These are phyloP conservation scores for Zygoascus bituminiphila DNA, from an alignment of 805 yeast genomes.

Conservation along the genomic window DNA sequence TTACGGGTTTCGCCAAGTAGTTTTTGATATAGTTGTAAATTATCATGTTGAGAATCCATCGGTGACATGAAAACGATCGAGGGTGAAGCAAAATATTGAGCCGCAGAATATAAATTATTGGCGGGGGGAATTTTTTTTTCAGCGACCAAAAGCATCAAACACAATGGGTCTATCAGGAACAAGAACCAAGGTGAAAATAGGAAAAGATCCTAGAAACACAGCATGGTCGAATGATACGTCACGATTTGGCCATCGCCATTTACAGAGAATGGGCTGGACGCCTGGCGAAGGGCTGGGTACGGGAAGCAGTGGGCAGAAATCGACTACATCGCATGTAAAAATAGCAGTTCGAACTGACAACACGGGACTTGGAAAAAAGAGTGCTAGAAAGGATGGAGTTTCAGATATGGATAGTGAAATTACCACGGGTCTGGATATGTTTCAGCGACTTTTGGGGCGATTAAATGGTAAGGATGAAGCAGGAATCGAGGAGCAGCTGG, in stretches of 20 bases:
- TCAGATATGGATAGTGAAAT: conserved; percentile 60
- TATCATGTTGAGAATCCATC: not conserved
- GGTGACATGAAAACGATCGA: no score
- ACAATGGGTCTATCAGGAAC: conserved; percentile 45
- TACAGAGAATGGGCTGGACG: conserved; percentile 80
- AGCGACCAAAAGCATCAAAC: not conserved
- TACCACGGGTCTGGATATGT: conserved; percentile 85
- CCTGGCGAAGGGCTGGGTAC: conserved; percentile 87
- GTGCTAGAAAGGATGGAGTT: conserved; percentile 30
- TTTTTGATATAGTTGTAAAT: not conserved
- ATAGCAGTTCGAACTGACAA: conserved; percentile 76
- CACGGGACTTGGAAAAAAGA: conserved; percentile 80
- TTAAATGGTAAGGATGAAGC: conserved; percentile 77
- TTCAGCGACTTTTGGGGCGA: conserved; percentile 82
- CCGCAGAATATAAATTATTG: not conserved
- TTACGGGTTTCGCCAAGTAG: not conserved
- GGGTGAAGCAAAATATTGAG: no score
- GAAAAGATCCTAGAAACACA: conserved; percentile 88
- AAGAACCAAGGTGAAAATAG: conserved; percentile 74
- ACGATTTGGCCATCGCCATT: conserved; percentile 81
- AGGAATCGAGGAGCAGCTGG: conserved; percentile 39
- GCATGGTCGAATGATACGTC: conserved; percentile 71
- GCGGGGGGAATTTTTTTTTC: not conserved
- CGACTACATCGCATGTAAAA: conserved; percentile 74
- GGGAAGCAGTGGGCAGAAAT: conserved; percentile 32